Conservation (phyloP, 192 early-diverging fungal genomes). For the Coemansia sp. region DNA sequence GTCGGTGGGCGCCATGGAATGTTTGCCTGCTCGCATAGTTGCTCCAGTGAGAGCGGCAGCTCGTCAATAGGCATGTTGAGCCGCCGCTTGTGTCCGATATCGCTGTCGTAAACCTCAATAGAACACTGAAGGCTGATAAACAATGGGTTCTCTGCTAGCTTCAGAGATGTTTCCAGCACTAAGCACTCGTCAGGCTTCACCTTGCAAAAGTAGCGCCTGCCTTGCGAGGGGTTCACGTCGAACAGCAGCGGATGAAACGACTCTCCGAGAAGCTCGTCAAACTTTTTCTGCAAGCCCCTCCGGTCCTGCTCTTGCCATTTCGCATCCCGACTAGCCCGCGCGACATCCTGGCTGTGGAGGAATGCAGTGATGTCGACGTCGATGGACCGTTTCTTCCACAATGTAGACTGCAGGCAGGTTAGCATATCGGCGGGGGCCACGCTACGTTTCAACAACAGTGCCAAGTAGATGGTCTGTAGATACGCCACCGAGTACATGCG, state of each 20-base stretch:
- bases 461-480: constrained; percentile 50
- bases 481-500: constrained; percentile 52
- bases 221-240: constrained; percentile 38
- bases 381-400: constrained; percentile 43
- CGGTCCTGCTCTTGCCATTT: constrained; percentile 41
- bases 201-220: constrained; percentile 45
- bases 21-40: constrained; percentile 43
- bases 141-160: constrained; percentile 49
- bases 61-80: constrained; percentile 49
- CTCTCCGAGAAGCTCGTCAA: constrained; percentile 31
- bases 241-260: constrained; percentile 41
- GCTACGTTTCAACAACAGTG: constrained; percentile 40
- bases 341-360: constrained; percentile 53
- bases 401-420: constrained; percentile 34
- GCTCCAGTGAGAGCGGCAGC: constrained; percentile 43
- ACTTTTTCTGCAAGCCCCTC: constrained; percentile 36
- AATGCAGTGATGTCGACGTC: constrained; percentile 53
- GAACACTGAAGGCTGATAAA: constrained; percentile 50
- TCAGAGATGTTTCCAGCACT: constrained; percentile 43
- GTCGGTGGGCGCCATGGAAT: constrained; percentile 47
- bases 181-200: constrained; percentile 24
- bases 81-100: constrained; percentile 21
- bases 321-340: constrained; percentile 29
- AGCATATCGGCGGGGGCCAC: constrained; percentile 40
- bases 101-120: constrained; percentile 36